Evolutionary conservation across 176 grass and related monocot genomes (phyloP).

Genomic region (Aegilops tauschii): DNA sequence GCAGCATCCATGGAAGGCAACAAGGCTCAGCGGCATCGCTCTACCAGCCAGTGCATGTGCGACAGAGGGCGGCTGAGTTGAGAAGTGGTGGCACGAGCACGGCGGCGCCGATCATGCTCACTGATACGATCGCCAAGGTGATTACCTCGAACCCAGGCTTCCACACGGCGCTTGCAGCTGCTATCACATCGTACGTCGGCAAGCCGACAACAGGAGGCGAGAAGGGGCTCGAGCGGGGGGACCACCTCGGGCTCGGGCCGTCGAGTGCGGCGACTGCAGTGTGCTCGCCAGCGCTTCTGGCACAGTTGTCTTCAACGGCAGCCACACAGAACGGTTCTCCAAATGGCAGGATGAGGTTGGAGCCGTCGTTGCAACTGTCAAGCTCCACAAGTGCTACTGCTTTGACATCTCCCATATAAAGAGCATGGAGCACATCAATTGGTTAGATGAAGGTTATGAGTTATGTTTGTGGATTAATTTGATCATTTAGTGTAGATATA

Average conservation of each 20-base stretch:
- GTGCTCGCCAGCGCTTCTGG: conserved; percentile 43
- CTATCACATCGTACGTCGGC: conserved; percentile 75
- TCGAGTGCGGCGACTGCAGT: neutral
- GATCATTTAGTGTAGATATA: conserved; percentile 29
- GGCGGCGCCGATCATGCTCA: conserved; percentile 17
- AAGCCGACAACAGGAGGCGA: conserved; percentile 11
- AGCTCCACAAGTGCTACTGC: conserved; percentile 45
- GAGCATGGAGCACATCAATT: conserved; percentile 25
- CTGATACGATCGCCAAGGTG: conserved; percentile 67
- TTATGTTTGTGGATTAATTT: neutral
- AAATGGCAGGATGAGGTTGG: conserved; percentile 38
- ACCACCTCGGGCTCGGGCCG: conserved; percentile 42
- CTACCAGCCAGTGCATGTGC: conserved; percentile 27
- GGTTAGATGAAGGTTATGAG: neutral
- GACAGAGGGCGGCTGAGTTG: conserved; percentile 18
- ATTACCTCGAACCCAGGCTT: conserved; percentile 73
- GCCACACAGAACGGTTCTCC: conserved; percentile 16
- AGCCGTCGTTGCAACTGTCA: conserved; percentile 36
- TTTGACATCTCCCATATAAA: conserved; percentile 40
- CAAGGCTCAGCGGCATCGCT: neutral
- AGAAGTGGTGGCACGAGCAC: neutral
- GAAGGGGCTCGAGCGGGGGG: conserved; percentile 39
- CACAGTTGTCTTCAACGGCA: neutral
- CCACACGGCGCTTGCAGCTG: conserved; percentile 61
- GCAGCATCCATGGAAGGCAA: conserved; percentile 26